Evolutionary conservation across 176 grass and related monocot species (phyloP).

Genomic region (Alopecurus myosuroides): DNA sequence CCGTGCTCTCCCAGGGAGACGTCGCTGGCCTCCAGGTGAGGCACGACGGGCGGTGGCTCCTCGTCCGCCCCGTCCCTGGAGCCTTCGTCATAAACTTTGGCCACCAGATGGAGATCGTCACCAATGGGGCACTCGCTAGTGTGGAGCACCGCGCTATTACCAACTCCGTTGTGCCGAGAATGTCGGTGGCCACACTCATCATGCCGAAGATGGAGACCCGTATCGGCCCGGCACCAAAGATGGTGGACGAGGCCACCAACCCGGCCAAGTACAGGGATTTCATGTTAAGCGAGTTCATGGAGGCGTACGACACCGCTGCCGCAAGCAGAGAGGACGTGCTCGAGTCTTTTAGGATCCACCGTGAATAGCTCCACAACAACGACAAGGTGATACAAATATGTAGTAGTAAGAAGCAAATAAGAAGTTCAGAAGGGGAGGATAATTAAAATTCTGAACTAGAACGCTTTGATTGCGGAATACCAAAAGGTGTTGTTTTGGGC

Average conservation of each 20-base stretch:
- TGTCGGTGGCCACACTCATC: not conserved
- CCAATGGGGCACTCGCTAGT: constrained; percentile 39
- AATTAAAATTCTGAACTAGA: too few relatives aligned
- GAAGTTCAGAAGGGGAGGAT: too few relatives aligned
- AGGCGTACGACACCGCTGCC: not conserved
- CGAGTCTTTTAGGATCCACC: too few relatives aligned
- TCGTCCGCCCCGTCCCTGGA: constrained; percentile 7
- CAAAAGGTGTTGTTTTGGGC: too few relatives aligned
- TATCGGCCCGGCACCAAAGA: not conserved
- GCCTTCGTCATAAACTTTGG: constrained; percentile 41
- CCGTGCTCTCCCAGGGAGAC: constrained; percentile 31
- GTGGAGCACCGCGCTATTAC: constrained; percentile 33
- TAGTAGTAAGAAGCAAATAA: too few relatives aligned
- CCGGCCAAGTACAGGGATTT: not conserved
- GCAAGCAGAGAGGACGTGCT: not conserved
- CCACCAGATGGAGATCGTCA: constrained; percentile 45
- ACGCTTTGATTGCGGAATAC: too few relatives aligned
- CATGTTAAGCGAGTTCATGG: not conserved
- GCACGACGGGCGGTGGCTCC: constrained; percentile 16
- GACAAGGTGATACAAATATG: too few relatives aligned
- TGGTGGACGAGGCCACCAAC: not conserved
- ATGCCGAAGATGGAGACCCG: too few relatives aligned
- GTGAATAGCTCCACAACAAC: not conserved
- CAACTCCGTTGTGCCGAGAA: constrained; percentile 1
- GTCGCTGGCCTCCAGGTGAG: constrained; percentile 27